phyloP scores from a whole-genome alignment of 2,329 filamentous ascomycete species.

The Raffaelea deltoideospora region DNA sequence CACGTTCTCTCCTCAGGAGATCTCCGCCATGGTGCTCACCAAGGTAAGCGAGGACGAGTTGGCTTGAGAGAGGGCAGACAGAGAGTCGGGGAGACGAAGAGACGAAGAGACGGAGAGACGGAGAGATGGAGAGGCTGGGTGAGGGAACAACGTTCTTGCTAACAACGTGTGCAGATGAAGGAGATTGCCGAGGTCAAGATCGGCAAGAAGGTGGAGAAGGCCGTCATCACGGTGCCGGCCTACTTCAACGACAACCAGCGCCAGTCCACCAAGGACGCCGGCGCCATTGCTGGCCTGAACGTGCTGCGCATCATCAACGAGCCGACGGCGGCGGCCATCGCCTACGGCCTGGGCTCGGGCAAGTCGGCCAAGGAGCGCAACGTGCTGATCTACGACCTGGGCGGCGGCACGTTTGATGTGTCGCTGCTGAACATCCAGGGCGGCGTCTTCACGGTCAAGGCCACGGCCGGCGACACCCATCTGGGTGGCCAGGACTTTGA shows the following conservation, averaged over 20 bases:
- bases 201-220: constrained; percentile 97
- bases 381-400: constrained; percentile 98
- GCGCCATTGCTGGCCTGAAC: constrained; percentile 93
- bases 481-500: constrained; percentile 95
- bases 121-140: too few species aligned
- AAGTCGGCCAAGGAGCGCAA: constrained; percentile 97
- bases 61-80: too few species aligned
- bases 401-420: constrained; percentile 99
- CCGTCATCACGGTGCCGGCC: constrained; percentile 94
- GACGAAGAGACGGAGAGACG: background rate
- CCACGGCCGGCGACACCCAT: constrained; percentile 94
- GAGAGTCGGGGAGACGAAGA: background rate
- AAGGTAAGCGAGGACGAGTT: too few species aligned
- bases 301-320: constrained; percentile 99
- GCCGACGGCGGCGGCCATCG: constrained; percentile 93
- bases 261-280: constrained; percentile 98
- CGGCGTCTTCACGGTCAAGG: constrained; percentile 98
- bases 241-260: constrained; percentile 99
- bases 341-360: constrained; percentile 90
- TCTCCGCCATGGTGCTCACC: constrained; percentile 95
- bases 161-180: constrained; percentile 99
- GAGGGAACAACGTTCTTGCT: too few species aligned
- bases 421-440: constrained; percentile 97
- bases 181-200: constrained; percentile 97
- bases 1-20: constrained; percentile 94